These are phyloP conservation scores for Grosmannia clavigera DNA, from an alignment of 2,329 filamentous ascomycete species.

Conservation along the genomic window DNA sequence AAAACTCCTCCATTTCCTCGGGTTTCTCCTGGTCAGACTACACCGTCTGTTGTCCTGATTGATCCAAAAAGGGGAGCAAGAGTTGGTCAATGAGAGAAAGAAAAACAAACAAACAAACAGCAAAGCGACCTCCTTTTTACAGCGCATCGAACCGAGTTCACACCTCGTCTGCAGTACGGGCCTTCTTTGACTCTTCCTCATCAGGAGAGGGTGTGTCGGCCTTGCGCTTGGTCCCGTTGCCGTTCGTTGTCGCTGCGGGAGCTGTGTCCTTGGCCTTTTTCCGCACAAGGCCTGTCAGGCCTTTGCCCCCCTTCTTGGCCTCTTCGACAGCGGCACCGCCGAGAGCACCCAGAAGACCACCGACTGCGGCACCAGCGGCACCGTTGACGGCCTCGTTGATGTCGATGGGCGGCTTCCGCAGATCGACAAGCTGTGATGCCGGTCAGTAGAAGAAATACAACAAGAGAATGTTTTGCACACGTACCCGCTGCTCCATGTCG, in stretches of 20 bases:
- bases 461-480: conserved; percentile 16
- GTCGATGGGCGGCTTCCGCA: conserved; percentile 50
- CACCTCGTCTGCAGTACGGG: conserved; percentile 9
- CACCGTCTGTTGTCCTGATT: background rate
- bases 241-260: background rate
- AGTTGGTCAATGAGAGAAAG: background rate
- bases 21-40: background rate
- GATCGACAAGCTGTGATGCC: conserved; percentile 47
- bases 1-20: background rate
- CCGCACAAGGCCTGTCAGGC: conserved; percentile 60
- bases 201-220: conserved; percentile 22
- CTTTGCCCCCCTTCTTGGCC: conserved; percentile 58
- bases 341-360: conserved; percentile 48
- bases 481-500: conserved; percentile 65
- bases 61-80: background rate
- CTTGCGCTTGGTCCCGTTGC: conserved; percentile 31
- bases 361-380: conserved; percentile 32
- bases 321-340: conserved; percentile 52
- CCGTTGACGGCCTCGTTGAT: conserved; percentile 43
- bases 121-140: background rate
- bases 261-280: conserved; percentile 40
- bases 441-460: background rate
- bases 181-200: conserved; percentile 24
- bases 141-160: background rate
- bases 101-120: background rate